Evolutionary conservation across 202 grass and related monocot genomes (phyloP).

Genomic region (Alloteropsis angusta): DNA sequence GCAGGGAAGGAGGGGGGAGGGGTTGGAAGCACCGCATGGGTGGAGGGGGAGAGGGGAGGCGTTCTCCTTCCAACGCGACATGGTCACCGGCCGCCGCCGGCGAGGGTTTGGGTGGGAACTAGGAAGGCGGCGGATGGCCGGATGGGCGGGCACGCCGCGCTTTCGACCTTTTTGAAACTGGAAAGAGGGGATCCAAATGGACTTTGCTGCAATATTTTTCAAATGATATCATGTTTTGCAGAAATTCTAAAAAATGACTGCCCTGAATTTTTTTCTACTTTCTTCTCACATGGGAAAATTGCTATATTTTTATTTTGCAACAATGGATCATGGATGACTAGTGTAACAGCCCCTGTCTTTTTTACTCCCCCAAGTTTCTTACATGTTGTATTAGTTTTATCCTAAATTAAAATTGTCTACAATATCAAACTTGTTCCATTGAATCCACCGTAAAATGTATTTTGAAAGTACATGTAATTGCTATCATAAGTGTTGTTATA

Average conservation of each 20-base stretch:
- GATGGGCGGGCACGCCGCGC: background rate
- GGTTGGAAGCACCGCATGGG: background rate
- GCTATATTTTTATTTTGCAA: too few species aligned
- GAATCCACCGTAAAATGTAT: too few species aligned
- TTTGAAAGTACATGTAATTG: too few species aligned
- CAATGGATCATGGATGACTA: too few species aligned
- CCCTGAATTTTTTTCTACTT: background rate
- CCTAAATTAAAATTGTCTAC: too few species aligned
- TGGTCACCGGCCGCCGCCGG: slow-evolving; percentile 16
- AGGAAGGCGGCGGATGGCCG: background rate
- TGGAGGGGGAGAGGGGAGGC: background rate
- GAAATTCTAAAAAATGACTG: background rate
- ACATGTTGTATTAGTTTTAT: too few species aligned
- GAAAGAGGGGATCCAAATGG: too few species aligned
- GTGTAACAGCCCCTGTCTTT: too few species aligned
- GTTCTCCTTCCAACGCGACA: slow-evolving; percentile 43
- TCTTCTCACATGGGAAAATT: background rate
- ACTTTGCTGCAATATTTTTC: background rate
- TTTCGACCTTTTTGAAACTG: background rate
- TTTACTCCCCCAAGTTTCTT: too few species aligned
- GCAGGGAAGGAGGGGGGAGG: slow-evolving; percentile 28
- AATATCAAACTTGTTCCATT: too few species aligned
- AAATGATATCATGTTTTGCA: background rate
- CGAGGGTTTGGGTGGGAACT: slow-evolving; percentile 6
- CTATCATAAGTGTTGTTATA: too few species aligned